Percentiles rank a stretch among this genome's conserved stretches.
These are phyloP conservation scores for Coemansia sp. DNA, from an alignment of 371 early-diverging fungal genomes.

Conservation along the genomic window DNA sequence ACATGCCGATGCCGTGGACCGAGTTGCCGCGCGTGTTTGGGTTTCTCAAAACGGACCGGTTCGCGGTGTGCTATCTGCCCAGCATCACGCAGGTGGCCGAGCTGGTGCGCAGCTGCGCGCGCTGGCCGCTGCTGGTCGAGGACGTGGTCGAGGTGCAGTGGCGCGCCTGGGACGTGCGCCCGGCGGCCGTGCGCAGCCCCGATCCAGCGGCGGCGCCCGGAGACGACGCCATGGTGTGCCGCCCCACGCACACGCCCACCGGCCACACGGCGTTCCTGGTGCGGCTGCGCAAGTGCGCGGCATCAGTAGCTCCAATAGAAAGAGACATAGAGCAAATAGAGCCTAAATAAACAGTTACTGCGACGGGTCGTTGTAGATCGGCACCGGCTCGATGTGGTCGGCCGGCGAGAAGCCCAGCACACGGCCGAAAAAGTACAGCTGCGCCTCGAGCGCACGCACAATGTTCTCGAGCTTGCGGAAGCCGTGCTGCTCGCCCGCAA, in stretches of 20 bases:
- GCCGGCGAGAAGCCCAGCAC: slow-evolving; percentile 34
- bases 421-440: slow-evolving; percentile 41
- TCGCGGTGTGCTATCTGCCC: slow-evolving; percentile 69
- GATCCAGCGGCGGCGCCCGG: background rate
- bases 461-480: slow-evolving; percentile 37
- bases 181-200: slow-evolving; percentile 60
- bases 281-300: slow-evolving; percentile 26
- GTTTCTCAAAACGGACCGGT: slow-evolving; percentile 63
- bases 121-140: slow-evolving; percentile 58
- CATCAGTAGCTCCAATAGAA: background rate
- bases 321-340: background rate
- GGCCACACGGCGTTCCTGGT: slow-evolving; percentile 47
- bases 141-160: slow-evolving; percentile 65
- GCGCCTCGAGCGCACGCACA: slow-evolving; percentile 34
- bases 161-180: slow-evolving; percentile 70
- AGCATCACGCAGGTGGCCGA: slow-evolving; percentile 75
- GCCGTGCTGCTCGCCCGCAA: slow-evolving; percentile 73
- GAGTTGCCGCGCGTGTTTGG: slow-evolving; percentile 55
- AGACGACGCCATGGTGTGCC: slow-evolving; percentile 28
- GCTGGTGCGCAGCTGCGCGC: slow-evolving; percentile 54
- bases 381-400: slow-evolving; percentile 37
- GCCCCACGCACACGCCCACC: slow-evolving; percentile 27
- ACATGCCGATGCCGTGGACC: slow-evolving; percentile 66
- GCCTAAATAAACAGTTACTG: background rate
- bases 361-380: slow-evolving; percentile 24